phyloP scores from a whole-genome alignment of 2,329 filamentous ascomycete species.

The Kalaharituber pfeilii region DNA sequence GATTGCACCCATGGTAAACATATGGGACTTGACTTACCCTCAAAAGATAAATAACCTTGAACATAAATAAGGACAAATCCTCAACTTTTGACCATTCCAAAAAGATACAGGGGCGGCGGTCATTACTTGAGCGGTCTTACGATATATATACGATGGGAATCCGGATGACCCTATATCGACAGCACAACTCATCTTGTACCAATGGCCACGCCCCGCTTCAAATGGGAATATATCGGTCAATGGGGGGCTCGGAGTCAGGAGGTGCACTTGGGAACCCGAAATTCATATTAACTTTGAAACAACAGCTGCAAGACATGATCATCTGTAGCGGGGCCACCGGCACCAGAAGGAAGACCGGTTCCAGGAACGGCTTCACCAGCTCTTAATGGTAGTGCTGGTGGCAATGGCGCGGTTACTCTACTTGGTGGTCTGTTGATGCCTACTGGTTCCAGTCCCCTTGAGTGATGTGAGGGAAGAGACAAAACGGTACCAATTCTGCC shows the following conservation, averaged over 20 bases:
- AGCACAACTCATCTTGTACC: conserved; percentile 54
- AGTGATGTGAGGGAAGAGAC: conserved; percentile 54
- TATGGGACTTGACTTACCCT: no score
- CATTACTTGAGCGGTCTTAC: conserved; percentile 69
- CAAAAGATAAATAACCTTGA: not conserved
- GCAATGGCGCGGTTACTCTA: conserved; percentile 35
- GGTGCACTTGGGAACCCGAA: conserved; percentile 4
- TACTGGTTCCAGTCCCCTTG: conserved; percentile 32
- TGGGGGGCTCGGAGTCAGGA: conserved; percentile 12
- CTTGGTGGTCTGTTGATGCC: conserved; percentile 27
- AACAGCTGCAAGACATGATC: conserved; percentile 56
- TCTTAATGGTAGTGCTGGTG: conserved; percentile 25
- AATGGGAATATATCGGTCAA: conserved; percentile 6
- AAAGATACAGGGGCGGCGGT: conserved; percentile 65
- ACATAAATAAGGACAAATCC: conserved; percentile 39
- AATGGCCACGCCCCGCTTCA: conserved; percentile 32
- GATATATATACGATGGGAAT: conserved; percentile 76
- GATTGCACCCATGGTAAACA: conserved; percentile 59
- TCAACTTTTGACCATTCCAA: conserved; percentile 64
- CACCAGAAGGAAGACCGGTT: conserved; percentile 41
- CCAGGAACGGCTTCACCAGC: conserved; percentile 28
- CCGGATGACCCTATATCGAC: conserved; percentile 79
- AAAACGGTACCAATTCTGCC: conserved; percentile 64
- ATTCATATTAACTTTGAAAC: conserved; percentile 37
- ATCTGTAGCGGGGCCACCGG: conserved; percentile 75